Evolutionary conservation across 2,329 filamentous ascomycete species (phyloP).

Genomic region (Teratosphaeriaceae sp.): DNA sequence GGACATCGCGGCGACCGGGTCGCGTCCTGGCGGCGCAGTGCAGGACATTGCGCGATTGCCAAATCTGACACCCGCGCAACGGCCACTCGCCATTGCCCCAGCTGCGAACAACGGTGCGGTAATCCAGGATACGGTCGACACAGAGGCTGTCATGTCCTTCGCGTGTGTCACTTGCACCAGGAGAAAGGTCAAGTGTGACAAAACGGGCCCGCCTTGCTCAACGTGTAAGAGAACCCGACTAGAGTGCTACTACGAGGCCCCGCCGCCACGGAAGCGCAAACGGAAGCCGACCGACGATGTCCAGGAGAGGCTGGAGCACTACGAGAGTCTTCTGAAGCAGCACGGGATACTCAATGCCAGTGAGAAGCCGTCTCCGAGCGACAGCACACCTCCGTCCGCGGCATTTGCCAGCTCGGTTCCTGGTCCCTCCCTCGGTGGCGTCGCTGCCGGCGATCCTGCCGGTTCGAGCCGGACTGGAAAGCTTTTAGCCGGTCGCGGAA

Average conservation of each 20-base stretch:
- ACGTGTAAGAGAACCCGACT: constrained; percentile 30
- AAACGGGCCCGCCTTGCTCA: constrained; percentile 27
- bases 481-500: constrained; percentile 26
- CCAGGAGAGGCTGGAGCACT: constrained; percentile 33
- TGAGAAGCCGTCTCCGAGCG: neutral
- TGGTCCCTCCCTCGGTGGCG: too few relatives aligned
- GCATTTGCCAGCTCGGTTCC: neutral
- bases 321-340: constrained; percentile 34
- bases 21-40: too few relatives aligned
- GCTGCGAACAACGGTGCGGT: too few relatives aligned
- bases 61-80: too few relatives aligned
- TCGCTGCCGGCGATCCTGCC: neutral
- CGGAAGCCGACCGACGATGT: constrained; percentile 28
- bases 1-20: too few relatives aligned
- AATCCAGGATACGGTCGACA: too few relatives aligned
- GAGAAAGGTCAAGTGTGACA: constrained; percentile 38
- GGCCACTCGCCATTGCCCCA: too few relatives aligned
- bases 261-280: constrained; percentile 34
- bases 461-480: constrained; percentile 13
- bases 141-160: constrained; percentile 26
- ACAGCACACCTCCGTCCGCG: neutral
- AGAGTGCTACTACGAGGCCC: constrained; percentile 37
- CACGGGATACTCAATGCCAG: constrained; percentile 27
- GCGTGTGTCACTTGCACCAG: constrained; percentile 28
- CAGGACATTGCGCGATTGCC: too few relatives aligned